Percentiles rank a stretch among this genome's conserved stretches.
phyloP scores from a whole-genome alignment of 2,329 filamentous ascomycete genomes.

The Simplicillium sp. region DNA sequence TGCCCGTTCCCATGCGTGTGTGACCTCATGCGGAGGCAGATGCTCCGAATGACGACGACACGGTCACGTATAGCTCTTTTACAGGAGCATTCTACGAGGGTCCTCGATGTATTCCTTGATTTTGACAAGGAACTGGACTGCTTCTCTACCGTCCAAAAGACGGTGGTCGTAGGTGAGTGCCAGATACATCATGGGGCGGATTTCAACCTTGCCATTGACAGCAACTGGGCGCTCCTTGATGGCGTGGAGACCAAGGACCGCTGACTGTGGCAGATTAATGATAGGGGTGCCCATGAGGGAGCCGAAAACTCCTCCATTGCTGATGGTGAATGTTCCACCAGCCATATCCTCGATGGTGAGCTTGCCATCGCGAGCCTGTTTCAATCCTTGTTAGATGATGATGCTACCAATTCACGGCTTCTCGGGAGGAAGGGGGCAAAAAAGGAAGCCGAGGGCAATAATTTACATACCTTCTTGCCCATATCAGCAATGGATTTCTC shows the following conservation, averaged over 20 bases:
- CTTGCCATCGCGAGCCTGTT: constrained; percentile 86
- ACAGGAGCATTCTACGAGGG: constrained; percentile 79
- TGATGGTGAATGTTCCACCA: constrained; percentile 95
- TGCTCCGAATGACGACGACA: too few species aligned
- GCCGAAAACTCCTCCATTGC: constrained; percentile 94
- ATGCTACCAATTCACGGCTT: too few species aligned
- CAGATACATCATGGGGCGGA: constrained; percentile 99
- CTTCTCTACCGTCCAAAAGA: constrained; percentile 87
- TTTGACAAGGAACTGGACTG: constrained; percentile 92
- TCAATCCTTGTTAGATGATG: constrained; percentile 7
- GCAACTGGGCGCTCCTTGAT: constrained; percentile 92
- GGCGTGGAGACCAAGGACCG: constrained; percentile 85
- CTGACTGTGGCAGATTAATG: constrained; percentile 92
- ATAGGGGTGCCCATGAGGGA: constrained; percentile 97
- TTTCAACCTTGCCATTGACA: constrained; percentile 88
- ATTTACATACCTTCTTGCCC: constrained; percentile 71
- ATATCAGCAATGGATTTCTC: constrained; percentile 88
- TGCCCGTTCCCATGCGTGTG: too few species aligned
- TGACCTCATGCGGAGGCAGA: too few species aligned
- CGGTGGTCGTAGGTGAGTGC: constrained; percentile 97
- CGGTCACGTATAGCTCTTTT: constrained; percentile 12
- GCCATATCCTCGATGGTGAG: constrained; percentile 99
- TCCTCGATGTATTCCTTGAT: constrained; percentile 98
- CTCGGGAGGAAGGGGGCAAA: too few species aligned
- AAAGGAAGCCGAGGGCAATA: neutral